These are phyloP conservation scores for Ophiostoma tasmaniense DNA, from an alignment of 2,329 filamentous ascomycete genomes.

Conservation along the genomic window DNA sequence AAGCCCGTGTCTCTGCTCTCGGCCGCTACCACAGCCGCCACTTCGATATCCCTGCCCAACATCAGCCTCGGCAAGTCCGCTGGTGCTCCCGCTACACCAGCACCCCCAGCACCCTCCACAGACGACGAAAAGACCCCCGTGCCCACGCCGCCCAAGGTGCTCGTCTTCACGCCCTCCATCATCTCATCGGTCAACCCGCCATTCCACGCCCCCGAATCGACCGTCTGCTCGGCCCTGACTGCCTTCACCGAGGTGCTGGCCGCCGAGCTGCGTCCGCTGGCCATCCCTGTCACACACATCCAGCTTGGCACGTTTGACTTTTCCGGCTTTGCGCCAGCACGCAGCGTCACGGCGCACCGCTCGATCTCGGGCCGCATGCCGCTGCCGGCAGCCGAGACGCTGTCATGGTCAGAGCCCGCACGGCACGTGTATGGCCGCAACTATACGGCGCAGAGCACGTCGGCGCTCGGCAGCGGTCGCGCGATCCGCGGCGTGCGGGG, in stretches of 20 bases:
- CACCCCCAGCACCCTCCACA: neutral
- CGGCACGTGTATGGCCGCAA: constrained; percentile 55
- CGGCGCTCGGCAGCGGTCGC: constrained; percentile 47
- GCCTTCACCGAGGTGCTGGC: constrained; percentile 76
- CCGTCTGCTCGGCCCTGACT: constrained; percentile 76
- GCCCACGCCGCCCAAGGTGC: constrained; percentile 47
- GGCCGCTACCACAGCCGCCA: constrained; percentile 35
- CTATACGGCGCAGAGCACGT: constrained; percentile 47
- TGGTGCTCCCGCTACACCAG: neutral
- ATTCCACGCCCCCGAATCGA: constrained; percentile 77
- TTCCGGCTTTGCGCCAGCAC: constrained; percentile 50
- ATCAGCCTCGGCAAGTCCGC: constrained; percentile 5
- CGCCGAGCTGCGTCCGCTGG: constrained; percentile 67
- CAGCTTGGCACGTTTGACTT: constrained; percentile 90
- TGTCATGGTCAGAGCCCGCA: constrained; percentile 56
- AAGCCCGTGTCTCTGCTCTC: constrained; percentile 23
- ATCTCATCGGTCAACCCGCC: constrained; percentile 71
- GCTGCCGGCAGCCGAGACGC: constrained; percentile 44
- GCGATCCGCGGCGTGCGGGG: constrained; percentile 52
- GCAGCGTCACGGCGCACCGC: constrained; percentile 19
- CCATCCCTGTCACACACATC: constrained; percentile 74
- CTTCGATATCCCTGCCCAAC: constrained; percentile 9
- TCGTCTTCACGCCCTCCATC: constrained; percentile 72
- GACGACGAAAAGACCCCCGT: constrained; percentile 5
- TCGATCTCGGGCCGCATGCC: constrained; percentile 30